Percentiles rank a stretch among this genome's conserved stretches.
Evolutionary conservation across 1,284 basidiomycete genomes (phyloP).

Genomic region (Cutaneotrichosporon daszewskae): DNA sequence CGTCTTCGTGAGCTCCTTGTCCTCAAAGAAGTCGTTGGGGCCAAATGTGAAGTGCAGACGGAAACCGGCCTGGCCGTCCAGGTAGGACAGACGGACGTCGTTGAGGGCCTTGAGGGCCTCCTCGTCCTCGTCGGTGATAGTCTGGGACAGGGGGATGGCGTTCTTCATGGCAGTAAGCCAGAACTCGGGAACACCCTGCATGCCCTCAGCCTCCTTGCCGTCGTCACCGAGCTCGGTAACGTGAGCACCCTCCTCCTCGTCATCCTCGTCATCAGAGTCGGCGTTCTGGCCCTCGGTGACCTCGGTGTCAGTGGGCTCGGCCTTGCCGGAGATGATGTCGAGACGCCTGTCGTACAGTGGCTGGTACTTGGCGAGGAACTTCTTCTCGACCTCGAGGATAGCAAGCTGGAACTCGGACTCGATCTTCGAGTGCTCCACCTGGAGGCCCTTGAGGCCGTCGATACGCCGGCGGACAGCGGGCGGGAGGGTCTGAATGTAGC

Average conservation of each 20-base stretch:
- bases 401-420: conserved; percentile 96
- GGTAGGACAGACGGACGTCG: conserved; percentile 65
- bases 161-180: conserved; percentile 96
- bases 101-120: conserved; percentile 61
- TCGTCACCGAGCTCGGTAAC: conserved; percentile 48
- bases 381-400: conserved; percentile 93
- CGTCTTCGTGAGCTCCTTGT: conserved; percentile 80
- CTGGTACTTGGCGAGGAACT: conserved; percentile 80
- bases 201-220: conserved; percentile 43
- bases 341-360: conserved; percentile 84
- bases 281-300: conserved; percentile 69
- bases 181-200: conserved; percentile 82
- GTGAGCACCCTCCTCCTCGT: conserved; percentile 48
- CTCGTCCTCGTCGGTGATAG: conserved; percentile 91
- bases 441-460: conserved; percentile 90
- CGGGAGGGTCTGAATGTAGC: conserved; percentile 82
- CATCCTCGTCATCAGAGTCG: conserved; percentile 54
- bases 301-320: conserved; percentile 72
- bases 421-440: conserved; percentile 86
- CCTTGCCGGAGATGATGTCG: conserved; percentile 73
- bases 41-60: conserved; percentile 79
- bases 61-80: conserved; percentile 76
- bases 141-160: conserved; percentile 75
- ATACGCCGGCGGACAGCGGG: conserved; percentile 74
- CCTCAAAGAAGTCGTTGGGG: conserved; percentile 82